Evolutionary conservation across 108 stramenopile species (phyloP), one percentile per base, ranked within the genome.

Genomic region (Cylindrotheca fusiformis): DNA sequence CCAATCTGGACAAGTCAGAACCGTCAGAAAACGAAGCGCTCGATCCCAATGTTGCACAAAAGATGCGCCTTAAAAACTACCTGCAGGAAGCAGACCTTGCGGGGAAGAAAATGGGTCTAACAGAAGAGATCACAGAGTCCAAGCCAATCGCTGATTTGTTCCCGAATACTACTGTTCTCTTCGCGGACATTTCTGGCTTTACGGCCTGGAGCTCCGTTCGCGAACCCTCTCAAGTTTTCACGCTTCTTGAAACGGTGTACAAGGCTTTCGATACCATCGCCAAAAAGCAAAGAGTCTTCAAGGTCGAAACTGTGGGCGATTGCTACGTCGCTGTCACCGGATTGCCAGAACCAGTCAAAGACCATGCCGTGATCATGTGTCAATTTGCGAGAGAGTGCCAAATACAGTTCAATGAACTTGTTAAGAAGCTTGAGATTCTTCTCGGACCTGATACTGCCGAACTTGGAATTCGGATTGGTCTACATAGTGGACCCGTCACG

Each of bases 91-190:
- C 31, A 18, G 36, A 20, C 12, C 17, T 26, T 0, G 31, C 20
- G 4, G 24, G 10, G 18, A 64, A 62, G 20, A 48, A 14, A 25
- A 46, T 32, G 1, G 71, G 36, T 6, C 25, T 26, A 32, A 20
- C 21, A 6, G 55, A n/a, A 28, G 55, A 29, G 6, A 48, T 57
- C 24, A 6, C 6, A 8, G 58, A 68, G 2, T 30, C 56, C 50
- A 68, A 79, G 20, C 81, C 86, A 1, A 87, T 87, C 63, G 86
- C 86, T 1, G 86, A 87, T 55, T 50, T 84, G 33, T 87, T 87
- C 61, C 70, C 75, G n/a, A 55, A 80, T 45, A 83, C 86, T 1
- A 80, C 83, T 0, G 84, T 88, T 22, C 78, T 88, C 77, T 85
- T 88, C 79, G 80, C 80, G 4, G 81, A 82, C 55, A 79, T 83